Base-by-base conservation (phyloP, 225 moss, liverwort and hornwort species). In the Pseudoscleropodium purum region DNA sequence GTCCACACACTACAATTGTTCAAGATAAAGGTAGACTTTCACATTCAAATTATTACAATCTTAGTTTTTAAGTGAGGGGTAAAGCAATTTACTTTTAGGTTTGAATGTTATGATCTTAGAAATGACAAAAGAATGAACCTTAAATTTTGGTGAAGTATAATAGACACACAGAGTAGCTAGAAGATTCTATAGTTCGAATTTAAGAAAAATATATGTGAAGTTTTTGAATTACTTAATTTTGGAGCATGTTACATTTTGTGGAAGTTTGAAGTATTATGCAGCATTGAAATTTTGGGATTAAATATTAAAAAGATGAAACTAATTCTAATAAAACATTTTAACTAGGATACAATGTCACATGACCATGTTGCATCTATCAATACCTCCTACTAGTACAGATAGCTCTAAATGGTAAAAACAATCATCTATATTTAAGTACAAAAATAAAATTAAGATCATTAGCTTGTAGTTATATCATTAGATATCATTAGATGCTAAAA, bases 41-140 rank as follows among this genome's bases (percentile, higher is more conserved):
- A 5, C 3, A 11, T 29, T 75, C 11, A 75, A 49, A 49, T 19
- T 49, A 47, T 10, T 31, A 49, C 4, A 49, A 4, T 6, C 2
- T 0, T 49, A 49, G 49, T 18, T 31, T 47, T 75, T 2, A 18
- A 4, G 1, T 18, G 29, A 45, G 6, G 27, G 18, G 0, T 4
- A 49, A 33, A 75, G 7, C 4, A 49, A 33, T 49, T 49, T 49
- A 19, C 7, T 12, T 33, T 49, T 0, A 13, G 2, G 49, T 49
- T 33, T 75, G 5, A 49, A 33, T 49, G 18, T 49, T 33, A 10
- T 75, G 18, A 31, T 31, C 33, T 12, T 30, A 47, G 2, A 75
- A 33, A 20, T 49, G 7, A 47, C 7, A 49, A 75, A 33, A 1
- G 4, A 49, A 18, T 47, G 47, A 18, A 74, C 10, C 18, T 10